Evolutionary conservation across 1,139 yeast species (phyloP).

Genomic region (Debaryomyces coudertii): DNA sequence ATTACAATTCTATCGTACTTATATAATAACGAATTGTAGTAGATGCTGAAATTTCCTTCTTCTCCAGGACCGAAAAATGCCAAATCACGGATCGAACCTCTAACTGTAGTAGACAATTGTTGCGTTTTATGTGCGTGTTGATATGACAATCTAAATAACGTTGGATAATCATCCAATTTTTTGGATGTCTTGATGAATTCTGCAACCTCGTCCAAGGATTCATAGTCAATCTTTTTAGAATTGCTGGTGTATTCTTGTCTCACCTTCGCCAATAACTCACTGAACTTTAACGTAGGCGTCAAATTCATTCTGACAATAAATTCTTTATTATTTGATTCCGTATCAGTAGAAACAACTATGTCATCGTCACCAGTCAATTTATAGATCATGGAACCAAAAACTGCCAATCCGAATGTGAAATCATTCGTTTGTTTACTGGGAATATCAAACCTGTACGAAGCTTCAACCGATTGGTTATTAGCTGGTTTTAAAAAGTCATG

Average conservation of each 20-base stretch:
- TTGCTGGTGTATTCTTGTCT: constrained; percentile 45
- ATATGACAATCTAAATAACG: constrained; percentile 66
- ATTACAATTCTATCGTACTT: constrained; percentile 67
- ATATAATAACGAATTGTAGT: constrained; percentile 79
- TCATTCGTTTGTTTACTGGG: constrained; percentile 25
- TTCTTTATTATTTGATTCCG: constrained; percentile 40
- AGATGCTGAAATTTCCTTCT: constrained; percentile 40
- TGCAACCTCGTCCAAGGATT: constrained; percentile 60
- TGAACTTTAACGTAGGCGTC: constrained; percentile 56
- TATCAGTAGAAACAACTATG: constrained; percentile 76
- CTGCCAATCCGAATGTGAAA: constrained; percentile 65
- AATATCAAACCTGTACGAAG: constrained; percentile 48
- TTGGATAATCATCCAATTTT: constrained; percentile 60
- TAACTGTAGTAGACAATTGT: constrained; percentile 50
- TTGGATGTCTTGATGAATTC: constrained; percentile 50
- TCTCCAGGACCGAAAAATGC: constrained; percentile 51
- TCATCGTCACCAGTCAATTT: constrained; percentile 95
- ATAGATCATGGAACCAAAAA: constrained; percentile 70
- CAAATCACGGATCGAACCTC: constrained; percentile 65
- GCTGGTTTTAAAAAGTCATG: constrained; percentile 83
- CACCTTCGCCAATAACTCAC: constrained; percentile 52
- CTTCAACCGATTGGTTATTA: constrained; percentile 70
- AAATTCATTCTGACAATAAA: constrained; percentile 66
- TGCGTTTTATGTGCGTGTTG: constrained; percentile 49
- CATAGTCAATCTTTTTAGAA: constrained; percentile 39